These are phyloP conservation scores for Phytophthora tubulina DNA, from an alignment of 352 stramenopile species.

Conservation along the genomic window DNA sequence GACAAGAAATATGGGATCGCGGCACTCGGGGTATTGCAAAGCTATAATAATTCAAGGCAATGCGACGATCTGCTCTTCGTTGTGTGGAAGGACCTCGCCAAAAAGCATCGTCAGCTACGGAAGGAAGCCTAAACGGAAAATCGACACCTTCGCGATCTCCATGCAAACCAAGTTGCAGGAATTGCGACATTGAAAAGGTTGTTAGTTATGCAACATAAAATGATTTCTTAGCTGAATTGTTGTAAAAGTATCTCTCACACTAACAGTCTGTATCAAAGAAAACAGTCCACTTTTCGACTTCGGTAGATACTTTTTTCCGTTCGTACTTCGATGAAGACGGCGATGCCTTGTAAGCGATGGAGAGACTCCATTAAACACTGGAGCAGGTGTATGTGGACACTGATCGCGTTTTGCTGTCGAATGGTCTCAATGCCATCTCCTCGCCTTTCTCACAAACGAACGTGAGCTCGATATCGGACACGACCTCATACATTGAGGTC, in stretches of 20 bases:
- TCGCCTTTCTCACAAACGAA: neutral
- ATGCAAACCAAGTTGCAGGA: too few relatives aligned
- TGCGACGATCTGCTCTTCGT: neutral
- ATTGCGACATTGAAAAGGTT: too few relatives aligned
- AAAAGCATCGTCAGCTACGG: neutral
- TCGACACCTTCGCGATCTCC: too few relatives aligned
- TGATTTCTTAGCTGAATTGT: too few relatives aligned
- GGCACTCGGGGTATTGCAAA: neutral
- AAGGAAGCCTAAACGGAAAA: too few relatives aligned
- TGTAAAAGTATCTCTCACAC: too few relatives aligned
- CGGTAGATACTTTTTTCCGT: neutral
- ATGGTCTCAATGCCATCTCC: neutral
- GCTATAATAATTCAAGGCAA: neutral
- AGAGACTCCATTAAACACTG: neutral
- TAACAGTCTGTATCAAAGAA: neutral
- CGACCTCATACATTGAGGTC: neutral
- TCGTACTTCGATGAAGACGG: slow-evolving; percentile 7
- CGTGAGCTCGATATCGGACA: neutral
- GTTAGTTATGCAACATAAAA: too few relatives aligned
- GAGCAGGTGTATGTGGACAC: neutral
- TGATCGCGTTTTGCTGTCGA: neutral
- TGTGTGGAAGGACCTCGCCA: slow-evolving; percentile 11
- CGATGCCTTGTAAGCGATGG: neutral
- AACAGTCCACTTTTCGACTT: neutral
- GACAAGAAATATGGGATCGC: neutral